Evolutionary conservation across 169 alveolate genomes (phyloP), one percentile per base, ranked within the genome.

Genomic region (Perkinsus olseni): DNA sequence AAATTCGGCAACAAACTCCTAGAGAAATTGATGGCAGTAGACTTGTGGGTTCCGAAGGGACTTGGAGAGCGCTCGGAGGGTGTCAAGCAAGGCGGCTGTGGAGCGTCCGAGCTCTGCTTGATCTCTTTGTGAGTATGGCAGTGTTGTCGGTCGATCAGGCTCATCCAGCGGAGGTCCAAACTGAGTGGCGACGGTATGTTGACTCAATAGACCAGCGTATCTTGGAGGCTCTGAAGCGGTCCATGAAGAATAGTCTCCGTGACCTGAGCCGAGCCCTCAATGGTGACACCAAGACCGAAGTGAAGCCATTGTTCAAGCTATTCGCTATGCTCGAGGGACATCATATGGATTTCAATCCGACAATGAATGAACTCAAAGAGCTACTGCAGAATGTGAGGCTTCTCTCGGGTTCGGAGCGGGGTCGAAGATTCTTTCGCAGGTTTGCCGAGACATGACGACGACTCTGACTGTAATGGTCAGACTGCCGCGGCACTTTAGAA

Each of bases 181-280:
- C 92, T 36, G 96, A 95, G 92, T 95, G 97, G 97, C 91, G 93
- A 74, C 39, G 39, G 34, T 91, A 38, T 37, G 74, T 38, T 1
- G 92, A 39, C 38, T 20, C 92, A 91, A 94, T 95, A 20, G 97
- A 96, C 94, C 92, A 50, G 39, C 92, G 91, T 51, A 92, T 96
- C n/a, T 95, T 95, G 92, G 98, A 96, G 92, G 95, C 98, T 0
- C 96, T 97, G 51, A 96, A 97, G 91, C 95, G 96, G 92, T 96
- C 98, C 38, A 97, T 96, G 39, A 97, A 96, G 92, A 94, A 96
- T 31, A 93, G 98, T 21, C 94, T 97, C 24, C 96, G 95, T 94
- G 98, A 96, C 62, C 50, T 96, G 50, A 62, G 50, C 74, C 36
- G 91, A 36, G 91, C 95, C 40, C 45, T 92, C 11, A 90, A 11